A percentile compares a stretch with the other conserved stretches of the same genome.
These are phyloP conservation scores for Colletotrichum sp. DNA, from an alignment of 2,329 filamentous ascomycete species.

Conservation along the genomic window DNA sequence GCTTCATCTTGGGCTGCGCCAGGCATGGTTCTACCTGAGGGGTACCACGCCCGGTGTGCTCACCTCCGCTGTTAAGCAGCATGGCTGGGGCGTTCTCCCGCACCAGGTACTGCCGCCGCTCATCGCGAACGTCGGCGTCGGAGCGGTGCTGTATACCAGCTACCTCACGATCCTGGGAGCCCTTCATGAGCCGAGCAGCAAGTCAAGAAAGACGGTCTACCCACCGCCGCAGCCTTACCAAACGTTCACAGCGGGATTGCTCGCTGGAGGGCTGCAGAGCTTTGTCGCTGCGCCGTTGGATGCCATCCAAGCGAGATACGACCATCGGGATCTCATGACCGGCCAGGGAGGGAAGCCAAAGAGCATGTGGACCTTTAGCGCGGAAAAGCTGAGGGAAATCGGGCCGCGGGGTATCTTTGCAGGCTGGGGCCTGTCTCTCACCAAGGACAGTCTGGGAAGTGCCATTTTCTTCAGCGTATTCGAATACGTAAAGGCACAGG, in stretches of 20 bases:
- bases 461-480: conserved; percentile 79
- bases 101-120: conserved; percentile 80
- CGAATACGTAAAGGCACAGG: conserved; percentile 77
- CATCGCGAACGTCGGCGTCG: conserved; percentile 75
- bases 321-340: conserved; percentile 56
- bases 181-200: conserved; percentile 68
- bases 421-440: conserved; percentile 71
- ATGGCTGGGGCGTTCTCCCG: conserved; percentile 77
- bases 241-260: conserved; percentile 73
- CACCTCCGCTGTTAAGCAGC: conserved; percentile 68
- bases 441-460: conserved; percentile 73
- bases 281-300: conserved; percentile 77
- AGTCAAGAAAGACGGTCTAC: conserved; percentile 66
- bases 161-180: conserved; percentile 73
- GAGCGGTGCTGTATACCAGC: conserved; percentile 76
- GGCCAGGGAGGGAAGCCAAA: conserved; percentile 49
- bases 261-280: conserved; percentile 74
- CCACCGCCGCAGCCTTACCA: conserved; percentile 68
- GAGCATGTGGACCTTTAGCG: conserved; percentile 77
- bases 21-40: conserved; percentile 56
- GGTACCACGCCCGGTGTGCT: conserved; percentile 75
- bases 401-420: conserved; percentile 76
- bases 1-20: conserved; percentile 37
- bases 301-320: conserved; percentile 76
- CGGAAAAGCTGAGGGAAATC: conserved; percentile 70